phyloP scores from a whole-genome alignment of 2,329 filamentous ascomycete genomes.

The Elsinoe fawcettii region DNA sequence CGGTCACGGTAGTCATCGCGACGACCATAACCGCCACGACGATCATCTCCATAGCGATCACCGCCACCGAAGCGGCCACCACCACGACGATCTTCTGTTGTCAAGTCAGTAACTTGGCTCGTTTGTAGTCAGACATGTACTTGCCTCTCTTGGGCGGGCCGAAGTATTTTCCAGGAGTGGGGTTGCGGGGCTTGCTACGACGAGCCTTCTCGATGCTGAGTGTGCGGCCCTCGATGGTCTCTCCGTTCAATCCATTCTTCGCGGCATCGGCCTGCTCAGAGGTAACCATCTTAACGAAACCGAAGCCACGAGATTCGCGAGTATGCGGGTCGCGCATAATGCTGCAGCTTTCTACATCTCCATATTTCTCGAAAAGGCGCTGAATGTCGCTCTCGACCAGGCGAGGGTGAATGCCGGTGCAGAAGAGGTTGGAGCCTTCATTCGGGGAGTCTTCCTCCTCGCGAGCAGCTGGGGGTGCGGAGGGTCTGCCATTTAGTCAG shows the following conservation, averaged over 20 bases:
- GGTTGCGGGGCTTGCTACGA: slow-evolving; percentile 86
- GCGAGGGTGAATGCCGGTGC: slow-evolving; percentile 93
- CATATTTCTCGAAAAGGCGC: slow-evolving; percentile 96
- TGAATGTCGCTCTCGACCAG: slow-evolving; percentile 84
- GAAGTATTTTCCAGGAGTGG: slow-evolving; percentile 98
- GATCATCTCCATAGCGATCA: slow-evolving; percentile 24
- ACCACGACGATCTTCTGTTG: slow-evolving; percentile 22
- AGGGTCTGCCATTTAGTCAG: slow-evolving; percentile 36
- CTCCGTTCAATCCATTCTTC: slow-evolving; percentile 90
- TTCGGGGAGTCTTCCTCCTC: slow-evolving; percentile 76
- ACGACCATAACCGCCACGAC: slow-evolving; percentile 20
- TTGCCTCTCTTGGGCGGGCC: slow-evolving; percentile 94
- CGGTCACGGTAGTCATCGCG: slow-evolving; percentile 44
- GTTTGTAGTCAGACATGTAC: slow-evolving; percentile 29
- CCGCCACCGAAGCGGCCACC: slow-evolving; percentile 24
- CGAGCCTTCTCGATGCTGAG: slow-evolving; percentile 98
- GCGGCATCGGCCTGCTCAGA: slow-evolving; percentile 92
- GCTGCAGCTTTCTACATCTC: slow-evolving; percentile 97
- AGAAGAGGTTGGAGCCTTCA: slow-evolving; percentile 95
- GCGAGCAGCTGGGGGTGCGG: slow-evolving; percentile 40
- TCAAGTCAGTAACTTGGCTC: slow-evolving; percentile 14
- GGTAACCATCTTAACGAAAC: slow-evolving; percentile 98
- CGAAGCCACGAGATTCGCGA: slow-evolving; percentile 96
- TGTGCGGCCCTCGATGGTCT: slow-evolving; percentile 89
- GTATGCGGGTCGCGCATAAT: slow-evolving; percentile 99